Percentiles rank a stretch among this genome's conserved stretches.
Conservation (phyloP, 2,329 filamentous ascomycete genomes). For the Colletotrichum euphorbiae region DNA sequence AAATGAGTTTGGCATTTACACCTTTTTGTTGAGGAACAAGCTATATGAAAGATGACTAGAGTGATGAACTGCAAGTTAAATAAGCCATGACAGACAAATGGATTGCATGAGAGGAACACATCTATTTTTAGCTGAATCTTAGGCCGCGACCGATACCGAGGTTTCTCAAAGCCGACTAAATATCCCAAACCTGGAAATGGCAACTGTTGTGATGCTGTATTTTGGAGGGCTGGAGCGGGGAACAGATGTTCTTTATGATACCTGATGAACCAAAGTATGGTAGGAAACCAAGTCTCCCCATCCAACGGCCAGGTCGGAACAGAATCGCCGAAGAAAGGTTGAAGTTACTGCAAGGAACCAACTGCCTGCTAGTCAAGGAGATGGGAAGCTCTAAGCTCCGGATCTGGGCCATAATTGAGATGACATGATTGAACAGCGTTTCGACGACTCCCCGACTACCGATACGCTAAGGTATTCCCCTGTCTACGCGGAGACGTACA, state of each 20-base stretch:
- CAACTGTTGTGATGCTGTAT: not conserved
- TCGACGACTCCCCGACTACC: no score
- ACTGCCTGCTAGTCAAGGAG: constrained; percentile 1
- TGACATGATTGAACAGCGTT: not conserved
- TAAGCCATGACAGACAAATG: no score
- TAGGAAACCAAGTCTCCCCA: no score
- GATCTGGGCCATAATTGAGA: not conserved
- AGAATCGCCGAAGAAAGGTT: constrained; percentile 1
- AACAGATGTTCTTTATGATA: no score
- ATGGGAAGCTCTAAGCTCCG: constrained; percentile 17
- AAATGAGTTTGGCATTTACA: no score
- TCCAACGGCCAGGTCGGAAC: not conserved
- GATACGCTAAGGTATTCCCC: no score
- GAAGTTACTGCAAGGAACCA: constrained; percentile 13
- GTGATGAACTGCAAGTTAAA: no score
- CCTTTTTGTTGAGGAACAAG: no score
- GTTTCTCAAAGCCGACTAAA: not conserved
- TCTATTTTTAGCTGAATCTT: constrained; percentile 14
- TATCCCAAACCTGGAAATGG: not conserved
- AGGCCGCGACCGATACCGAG: not conserved
- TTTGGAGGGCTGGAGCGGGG: no score
- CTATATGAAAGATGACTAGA: no score
- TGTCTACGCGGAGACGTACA: no score
- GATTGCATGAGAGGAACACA: not conserved
- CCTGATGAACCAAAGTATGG: no score